Base-by-base conservation (phyloP, 148 eudicot genomes). In the Fagopyrum tataricum region DNA sequence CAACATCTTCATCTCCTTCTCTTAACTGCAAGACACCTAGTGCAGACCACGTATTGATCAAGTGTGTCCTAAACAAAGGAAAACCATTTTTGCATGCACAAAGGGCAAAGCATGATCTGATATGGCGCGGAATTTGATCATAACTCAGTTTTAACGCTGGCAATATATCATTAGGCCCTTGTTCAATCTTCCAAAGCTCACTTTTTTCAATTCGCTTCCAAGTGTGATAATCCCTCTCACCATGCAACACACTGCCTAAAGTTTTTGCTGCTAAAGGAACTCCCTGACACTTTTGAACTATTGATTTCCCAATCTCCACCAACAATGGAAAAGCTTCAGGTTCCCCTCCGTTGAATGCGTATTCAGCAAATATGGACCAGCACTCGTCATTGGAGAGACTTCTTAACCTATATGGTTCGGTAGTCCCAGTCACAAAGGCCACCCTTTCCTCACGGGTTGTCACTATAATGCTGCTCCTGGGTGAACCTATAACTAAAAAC, bases 41-140 rank as follows among this genome's bases (percentile, higher is more conserved):
- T 46, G 82, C 79, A 46, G 73, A 73, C 79, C 82, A 80, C 14
- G 66, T 78, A 41, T 40, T 9, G 0, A 72, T 40, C 18, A 72
- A 8, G 14, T 0, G 31, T 0, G 44, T 39, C 18, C 51, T 73
- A 0, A 20, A 0, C 13, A 76, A 71, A 0, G 0, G 11, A 31
- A 31, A 31, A 31, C 37, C 37, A 31, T 31, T 31, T 31, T 31
- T 31, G 37, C 37, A 31, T 26, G 76, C 73, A 48, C 76, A 76
- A 58, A 67, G 56, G 0, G 61, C 62, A 61, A 80, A 76, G 23
- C 82, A 80, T 72, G 58, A 39, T 26, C 44, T 80, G 17, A 81
- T 24, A 0, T 73, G 17, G 1, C 48, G 31, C 4, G 46, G n/a
- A 44, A 77, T 75, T 46, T 74, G 59, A 14, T 74, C 7, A 7